phyloP scores from a whole-genome alignment of 345 rosid genomes.

The Populus tremula region DNA sequence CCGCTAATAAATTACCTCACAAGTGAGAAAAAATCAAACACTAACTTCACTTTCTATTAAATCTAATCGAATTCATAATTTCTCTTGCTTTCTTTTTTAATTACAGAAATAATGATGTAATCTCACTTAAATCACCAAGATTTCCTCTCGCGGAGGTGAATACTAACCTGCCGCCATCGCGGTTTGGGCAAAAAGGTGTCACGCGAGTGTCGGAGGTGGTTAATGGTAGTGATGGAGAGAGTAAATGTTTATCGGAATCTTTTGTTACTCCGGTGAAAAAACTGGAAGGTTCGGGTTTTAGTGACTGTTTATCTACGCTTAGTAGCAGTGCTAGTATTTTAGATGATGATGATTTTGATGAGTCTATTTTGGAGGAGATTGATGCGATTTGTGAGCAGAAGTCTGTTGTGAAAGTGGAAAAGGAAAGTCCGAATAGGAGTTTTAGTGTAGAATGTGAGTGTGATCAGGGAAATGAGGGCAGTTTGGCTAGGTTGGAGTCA shows the following conservation, averaged over 20 bases:
- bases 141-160: slow-evolving; percentile 60
- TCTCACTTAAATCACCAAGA: slow-evolving; percentile 28
- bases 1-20: slow-evolving; percentile 15
- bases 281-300: slow-evolving; percentile 25
- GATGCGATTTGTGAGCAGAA: slow-evolving; percentile 57
- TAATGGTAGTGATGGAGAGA: slow-evolving; percentile 8
- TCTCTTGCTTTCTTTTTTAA: not conserved
- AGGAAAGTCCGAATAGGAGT: slow-evolving; percentile 23
- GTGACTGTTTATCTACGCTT: slow-evolving; percentile 26
- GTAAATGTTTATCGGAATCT: slow-evolving; percentile 25
- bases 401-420: slow-evolving; percentile 42
- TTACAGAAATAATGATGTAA: slow-evolving; percentile 35
- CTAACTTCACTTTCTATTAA: not conserved
- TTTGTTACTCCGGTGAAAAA: slow-evolving; percentile 44
- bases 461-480: slow-evolving; percentile 22
- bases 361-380: slow-evolving; percentile 60
- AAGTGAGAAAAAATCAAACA: slow-evolving; percentile 25
- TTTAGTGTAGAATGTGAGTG: slow-evolving; percentile 13
- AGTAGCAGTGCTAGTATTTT: slow-evolving; percentile 36
- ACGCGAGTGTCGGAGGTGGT: slow-evolving; percentile 5
- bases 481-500: slow-evolving; percentile 11
- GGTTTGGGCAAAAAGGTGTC: slow-evolving; percentile 12
- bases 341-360: slow-evolving; percentile 79
- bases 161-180: slow-evolving; percentile 32
- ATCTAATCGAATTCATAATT: not conserved